Base-by-base conservation (phyloP, 768 basidiomycete genomes). In the Psilocybe azurescens region DNA sequence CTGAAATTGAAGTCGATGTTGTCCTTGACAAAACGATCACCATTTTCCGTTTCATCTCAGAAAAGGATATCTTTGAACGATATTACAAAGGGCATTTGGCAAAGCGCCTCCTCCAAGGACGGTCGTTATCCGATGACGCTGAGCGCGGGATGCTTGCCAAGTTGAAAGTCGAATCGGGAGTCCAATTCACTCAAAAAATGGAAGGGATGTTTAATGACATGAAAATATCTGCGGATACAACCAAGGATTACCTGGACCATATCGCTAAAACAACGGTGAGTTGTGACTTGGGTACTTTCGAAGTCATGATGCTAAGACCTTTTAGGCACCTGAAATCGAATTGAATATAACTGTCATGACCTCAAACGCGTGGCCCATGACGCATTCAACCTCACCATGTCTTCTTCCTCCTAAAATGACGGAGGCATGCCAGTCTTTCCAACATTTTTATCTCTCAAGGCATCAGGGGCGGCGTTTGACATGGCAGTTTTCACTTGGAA, bases 191-290 rank as follows among this genome's bases (percentile, higher is more conserved):
- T 1, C 94, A 97, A 76, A 96, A 96, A 74, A 80, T 99, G 69
- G 96, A 99, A 75, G 96, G 96, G 60, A 99, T 99, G 97, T 97
- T 99, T 86, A 85, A 94, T 66, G 97, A 99, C 72, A 95, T 99
- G 88, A 93, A 88, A 69, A 74, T 96, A 30, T 97, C 94, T 5
- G 75, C 79, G 18, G 97, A 99, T 59, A 88, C 88, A 14, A 91
- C 91, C 83, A 79, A 84, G 38, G 86, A 84, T 4, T 99, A 95
- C 73, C 84, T 85, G 47, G 78, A 77, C 9, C 77, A 85, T 72
- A 74, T 95, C 29, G 79, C 81, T 50, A 85, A 81, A 65, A 85
- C 78, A 2, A 79, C 81, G 52, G 94, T 96, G 71, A 64, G 88
- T 76, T 32, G n/a, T 41, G 1, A 13, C 59, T 41, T 61, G 54